Percentiles rank a stretch among this genome's conserved stretches.
Conservation (phyloP, 495 filamentous ascomycete species). For the Saxispiralis lemnorum region DNA sequence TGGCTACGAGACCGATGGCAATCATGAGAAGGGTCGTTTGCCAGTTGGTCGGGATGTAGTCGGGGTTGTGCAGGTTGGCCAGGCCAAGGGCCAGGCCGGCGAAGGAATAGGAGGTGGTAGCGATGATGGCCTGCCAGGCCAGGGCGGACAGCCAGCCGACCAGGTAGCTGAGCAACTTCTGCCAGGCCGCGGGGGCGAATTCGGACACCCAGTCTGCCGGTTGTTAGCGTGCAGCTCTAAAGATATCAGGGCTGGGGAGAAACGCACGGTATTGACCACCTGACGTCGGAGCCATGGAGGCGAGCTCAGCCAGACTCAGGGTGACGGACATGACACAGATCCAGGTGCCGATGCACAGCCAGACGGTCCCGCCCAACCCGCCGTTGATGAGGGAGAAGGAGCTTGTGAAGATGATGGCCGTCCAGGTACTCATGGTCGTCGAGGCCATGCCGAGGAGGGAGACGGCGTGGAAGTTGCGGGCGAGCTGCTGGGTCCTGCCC, state of each 20-base stretch:
- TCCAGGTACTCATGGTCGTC: constrained; percentile 2
- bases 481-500: constrained; percentile 3
- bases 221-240: background rate
- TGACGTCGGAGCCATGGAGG: constrained; percentile 12
- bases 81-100: constrained; percentile 26
- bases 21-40: constrained; percentile 20
- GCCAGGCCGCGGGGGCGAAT: constrained; percentile 7
- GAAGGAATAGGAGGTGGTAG: constrained; percentile 18
- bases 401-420: background rate
- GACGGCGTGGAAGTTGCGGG: constrained; percentile 2
- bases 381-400: constrained; percentile 13
- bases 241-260: background rate
- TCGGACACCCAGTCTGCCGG: constrained; percentile 5
- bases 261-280: constrained; percentile 14
- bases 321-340: constrained; percentile 1
- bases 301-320: constrained; percentile 10
- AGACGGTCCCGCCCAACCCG: constrained; percentile 9
- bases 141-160: constrained; percentile 8
- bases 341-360: constrained; percentile 6
- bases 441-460: constrained; percentile 1
- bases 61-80: constrained; percentile 21
- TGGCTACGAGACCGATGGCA: constrained; percentile 6
- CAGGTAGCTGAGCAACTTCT: constrained; percentile 10
- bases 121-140: constrained; percentile 11
- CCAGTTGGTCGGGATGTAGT: constrained; percentile 29